These are phyloP conservation scores for Hypomyces rosellus DNA, from an alignment of 2,329 filamentous ascomycete species.

Conservation along the genomic window DNA sequence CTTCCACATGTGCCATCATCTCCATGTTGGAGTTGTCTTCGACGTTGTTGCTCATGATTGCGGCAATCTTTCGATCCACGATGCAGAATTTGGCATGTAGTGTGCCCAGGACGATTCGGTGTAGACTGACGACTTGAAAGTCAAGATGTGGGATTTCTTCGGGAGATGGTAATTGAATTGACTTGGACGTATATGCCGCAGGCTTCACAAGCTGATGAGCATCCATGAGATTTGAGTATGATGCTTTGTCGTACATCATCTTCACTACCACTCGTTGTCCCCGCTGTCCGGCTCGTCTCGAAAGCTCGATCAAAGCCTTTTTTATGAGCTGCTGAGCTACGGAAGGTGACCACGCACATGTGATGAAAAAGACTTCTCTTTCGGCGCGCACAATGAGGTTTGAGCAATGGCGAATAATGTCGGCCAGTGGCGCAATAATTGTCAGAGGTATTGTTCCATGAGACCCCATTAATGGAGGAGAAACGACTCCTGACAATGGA, in stretches of 20 bases:
- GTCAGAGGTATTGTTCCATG: slow-evolving; percentile 61
- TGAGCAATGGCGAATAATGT: slow-evolving; percentile 67
- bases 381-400: slow-evolving; percentile 70
- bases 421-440: slow-evolving; percentile 50
- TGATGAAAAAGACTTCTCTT: slow-evolving; percentile 66
- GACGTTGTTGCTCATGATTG: slow-evolving; percentile 74
- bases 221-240: slow-evolving; percentile 56
- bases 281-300: slow-evolving; percentile 53
- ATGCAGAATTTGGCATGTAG: slow-evolving; percentile 75
- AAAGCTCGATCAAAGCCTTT: slow-evolving; percentile 63
- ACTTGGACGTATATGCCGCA: slow-evolving; percentile 50
- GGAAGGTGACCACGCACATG: slow-evolving; percentile 69
- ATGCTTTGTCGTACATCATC: slow-evolving; percentile 68
- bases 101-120: slow-evolving; percentile 63
- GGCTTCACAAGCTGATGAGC: slow-evolving; percentile 56
- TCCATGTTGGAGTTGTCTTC: slow-evolving; percentile 74
- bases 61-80: slow-evolving; percentile 63
- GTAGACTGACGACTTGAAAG: slow-evolving; percentile 67
- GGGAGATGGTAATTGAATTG: slow-evolving; percentile 54
- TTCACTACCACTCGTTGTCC: slow-evolving; percentile 59
- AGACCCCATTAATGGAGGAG: slow-evolving; percentile 45
- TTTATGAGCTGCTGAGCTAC: slow-evolving; percentile 62
- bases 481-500: slow-evolving; percentile 44
- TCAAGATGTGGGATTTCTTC: slow-evolving; percentile 66
- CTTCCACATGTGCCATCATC: slow-evolving; percentile 73